Base-by-base conservation (phyloP, 805 yeast species). In the Pichia cabralensis region DNA sequence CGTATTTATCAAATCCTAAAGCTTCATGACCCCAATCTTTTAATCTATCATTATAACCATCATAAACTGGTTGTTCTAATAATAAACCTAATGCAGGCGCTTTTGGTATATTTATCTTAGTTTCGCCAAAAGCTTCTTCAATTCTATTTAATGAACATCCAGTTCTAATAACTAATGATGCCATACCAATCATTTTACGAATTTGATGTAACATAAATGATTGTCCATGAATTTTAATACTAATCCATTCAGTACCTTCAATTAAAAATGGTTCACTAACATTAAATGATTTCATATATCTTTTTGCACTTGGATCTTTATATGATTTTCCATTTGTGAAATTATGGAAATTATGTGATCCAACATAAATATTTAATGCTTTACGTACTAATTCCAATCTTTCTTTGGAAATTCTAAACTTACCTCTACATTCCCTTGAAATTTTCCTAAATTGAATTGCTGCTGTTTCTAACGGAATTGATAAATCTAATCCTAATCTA, bases 141-240 rank as follows among this genome's bases (percentile, higher is more conserved):
- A 92, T 82, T 48, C 95, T 74, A 18, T 70, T 69, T 22, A 72
- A 52, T 4, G 96, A 95, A 51, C 88, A 76, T 9, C 95, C 92
- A 14, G 92, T 77, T 52, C 98, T 71, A 16, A 89, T 76, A 13
- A 82, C 74, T 38, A 89, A 65, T 0, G 88, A 74, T 2, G 94
- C 95, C 94, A 89, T 80, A 16, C 96, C 89, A 40, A 92, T 84
- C 97, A 92, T 92, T 55, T 92, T 92, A 55, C 98, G 76, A 52
- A 92, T 92, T 67, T 89, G 98, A 61, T 89, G 97, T 43, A 92
- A 68, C 97, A 92, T 92, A 59, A 92, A 92, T 4, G 96, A 84
- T 61, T 92, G 98, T 7, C 98, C 98, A 56, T 92, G 98, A 45
- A 92, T 84, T 62, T 89, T 88, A 50, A 92, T 80, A 2, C 95